Evolutionary conservation across 1,284 basidiomycete genomes (phyloP).

Genomic region (Malassezia cuniculi): DNA sequence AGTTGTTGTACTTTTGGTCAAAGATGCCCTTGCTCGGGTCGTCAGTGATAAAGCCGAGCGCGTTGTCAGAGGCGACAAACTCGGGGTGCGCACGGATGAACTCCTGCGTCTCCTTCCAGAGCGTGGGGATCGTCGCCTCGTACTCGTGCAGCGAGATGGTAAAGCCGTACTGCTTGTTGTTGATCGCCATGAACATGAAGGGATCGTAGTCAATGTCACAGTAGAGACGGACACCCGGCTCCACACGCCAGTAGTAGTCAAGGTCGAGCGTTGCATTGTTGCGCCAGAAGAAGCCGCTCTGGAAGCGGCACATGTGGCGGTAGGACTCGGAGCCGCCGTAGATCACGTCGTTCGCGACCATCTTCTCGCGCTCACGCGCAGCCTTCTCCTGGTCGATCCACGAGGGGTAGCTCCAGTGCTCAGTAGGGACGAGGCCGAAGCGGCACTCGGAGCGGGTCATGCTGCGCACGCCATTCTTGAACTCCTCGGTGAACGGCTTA

Average conservation of each 20-base stretch:
- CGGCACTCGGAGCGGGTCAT: constrained; percentile 36
- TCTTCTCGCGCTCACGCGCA: constrained; percentile 53
- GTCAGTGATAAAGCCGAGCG: constrained; percentile 63
- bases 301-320: constrained; percentile 64
- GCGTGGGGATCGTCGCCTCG: constrained; percentile 61
- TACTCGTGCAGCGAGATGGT: constrained; percentile 67
- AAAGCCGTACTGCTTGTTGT: constrained; percentile 60
- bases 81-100: constrained; percentile 59
- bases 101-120: constrained; percentile 60
- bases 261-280: constrained; percentile 54
- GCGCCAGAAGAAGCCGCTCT: constrained; percentile 61
- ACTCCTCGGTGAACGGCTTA: constrained; percentile 44
- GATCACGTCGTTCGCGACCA: constrained; percentile 62
- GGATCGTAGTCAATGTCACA: constrained; percentile 70
- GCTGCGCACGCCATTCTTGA: constrained; percentile 38
- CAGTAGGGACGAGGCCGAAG: constrained; percentile 68
- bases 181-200: constrained; percentile 71
- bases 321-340: constrained; percentile 62
- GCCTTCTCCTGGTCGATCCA: constrained; percentile 56
- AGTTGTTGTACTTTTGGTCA: constrained; percentile 52
- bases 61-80: constrained; percentile 58
- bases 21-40: constrained; percentile 58
- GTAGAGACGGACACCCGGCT: constrained; percentile 62
- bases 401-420: constrained; percentile 72
- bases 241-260: constrained; percentile 84